Evolutionary conservation across 768 basidiomycete genomes (phyloP).

Genomic region (Kwoniella sp.): DNA sequence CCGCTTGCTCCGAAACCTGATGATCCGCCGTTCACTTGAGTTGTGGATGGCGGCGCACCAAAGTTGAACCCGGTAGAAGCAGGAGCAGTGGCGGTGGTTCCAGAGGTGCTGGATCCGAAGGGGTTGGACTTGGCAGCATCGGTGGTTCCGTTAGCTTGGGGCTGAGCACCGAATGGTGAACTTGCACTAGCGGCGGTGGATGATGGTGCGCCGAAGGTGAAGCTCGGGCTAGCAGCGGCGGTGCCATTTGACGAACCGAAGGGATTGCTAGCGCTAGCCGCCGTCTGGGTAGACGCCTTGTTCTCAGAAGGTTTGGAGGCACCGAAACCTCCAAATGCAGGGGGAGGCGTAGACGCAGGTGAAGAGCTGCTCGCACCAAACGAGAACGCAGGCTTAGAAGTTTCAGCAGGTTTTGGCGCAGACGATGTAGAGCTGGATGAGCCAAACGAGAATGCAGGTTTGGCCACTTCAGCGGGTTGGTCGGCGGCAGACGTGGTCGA

Average conservation of each 20-base stretch:
- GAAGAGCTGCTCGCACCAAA: conserved; percentile 11
- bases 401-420: conserved; percentile 13
- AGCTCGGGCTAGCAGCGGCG: not conserved
- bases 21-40: conserved; percentile 6
- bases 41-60: conserved; percentile 5
- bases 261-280: conserved; percentile 6
- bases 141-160: conserved; percentile 1
- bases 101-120: conserved; percentile 6
- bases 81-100: conserved; percentile 11
- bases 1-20: conserved; percentile 6
- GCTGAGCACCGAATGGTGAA: conserved; percentile 2
- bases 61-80: conserved; percentile 17
- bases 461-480: conserved; percentile 19
- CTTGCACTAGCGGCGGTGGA: conserved; percentile 5
- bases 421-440: conserved; percentile 6
- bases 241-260: conserved; percentile 11
- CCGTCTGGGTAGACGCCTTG: not conserved
- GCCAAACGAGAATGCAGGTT: conserved; percentile 31
- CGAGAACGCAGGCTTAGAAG: conserved; percentile 22
- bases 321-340: conserved; percentile 20
- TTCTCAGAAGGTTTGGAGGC: conserved; percentile 15
- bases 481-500: conserved; percentile 3
- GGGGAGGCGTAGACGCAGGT: not conserved
- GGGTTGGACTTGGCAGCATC: conserved; percentile 19
- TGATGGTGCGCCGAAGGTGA: conserved; percentile 13